Percentiles rank a stretch among this genome's conserved stretches.
phyloP scores from a whole-genome alignment of 805 yeast species.

The Monosporozyma yasuniensis region DNA sequence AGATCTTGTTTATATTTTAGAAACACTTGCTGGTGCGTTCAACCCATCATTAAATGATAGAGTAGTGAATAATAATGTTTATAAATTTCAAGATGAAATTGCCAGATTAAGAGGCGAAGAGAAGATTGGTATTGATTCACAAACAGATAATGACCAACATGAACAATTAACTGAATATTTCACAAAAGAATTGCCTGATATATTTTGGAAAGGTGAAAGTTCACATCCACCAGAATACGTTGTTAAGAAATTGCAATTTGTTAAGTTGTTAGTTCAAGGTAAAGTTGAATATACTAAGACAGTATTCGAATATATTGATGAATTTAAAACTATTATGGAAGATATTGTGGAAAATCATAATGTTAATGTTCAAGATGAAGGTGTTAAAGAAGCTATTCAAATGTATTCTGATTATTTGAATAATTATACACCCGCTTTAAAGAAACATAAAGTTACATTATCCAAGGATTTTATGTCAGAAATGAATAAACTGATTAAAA shows the following conservation, averaged over 20 bases:
- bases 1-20: slow-evolving; percentile 33
- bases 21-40: slow-evolving; percentile 46
- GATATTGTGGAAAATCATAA: slow-evolving; percentile 48
- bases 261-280: slow-evolving; percentile 16
- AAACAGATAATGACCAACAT: slow-evolving; percentile 18
- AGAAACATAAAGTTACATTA: slow-evolving; percentile 3
- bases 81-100: slow-evolving; percentile 37
- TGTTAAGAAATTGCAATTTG: slow-evolving; percentile 22
- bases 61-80: slow-evolving; percentile 70
- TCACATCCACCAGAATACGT: slow-evolving; percentile 20
- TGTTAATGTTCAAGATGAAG: slow-evolving; percentile 69
- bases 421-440: slow-evolving; percentile 9
- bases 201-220: slow-evolving; percentile 15
- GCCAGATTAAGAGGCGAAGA: slow-evolving; percentile 14
- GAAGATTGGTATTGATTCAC: slow-evolving; percentile 15
- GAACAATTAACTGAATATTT: slow-evolving; percentile 20
- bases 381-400: slow-evolving; percentile 54
- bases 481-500: slow-evolving; percentile 9
- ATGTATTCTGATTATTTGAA: slow-evolving; percentile 28
- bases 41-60: slow-evolving; percentile 81
- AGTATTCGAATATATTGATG: slow-evolving; percentile 14
- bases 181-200: slow-evolving; percentile 20
- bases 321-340: slow-evolving; percentile 38
- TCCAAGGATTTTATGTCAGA: slow-evolving; percentile 10
- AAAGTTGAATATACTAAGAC: slow-evolving; percentile 16